Conservation (phyloP, 176 grass and related monocot genomes). For the Themeda triandra region DNA sequence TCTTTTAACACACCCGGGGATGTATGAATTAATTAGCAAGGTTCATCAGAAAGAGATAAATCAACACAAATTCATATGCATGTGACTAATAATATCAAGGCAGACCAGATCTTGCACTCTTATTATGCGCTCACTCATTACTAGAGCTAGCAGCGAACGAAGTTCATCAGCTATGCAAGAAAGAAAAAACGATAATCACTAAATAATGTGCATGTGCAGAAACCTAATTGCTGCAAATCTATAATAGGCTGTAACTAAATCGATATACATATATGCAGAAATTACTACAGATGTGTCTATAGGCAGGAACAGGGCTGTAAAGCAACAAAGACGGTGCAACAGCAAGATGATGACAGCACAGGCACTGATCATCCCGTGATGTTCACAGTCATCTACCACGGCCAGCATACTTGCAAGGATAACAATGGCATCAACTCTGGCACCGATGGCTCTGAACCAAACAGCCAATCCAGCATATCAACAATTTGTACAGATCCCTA, state of each 20-base stretch:
- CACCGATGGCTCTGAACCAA: not conserved
- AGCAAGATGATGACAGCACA: not conserved
- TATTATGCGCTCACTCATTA: too few relatives aligned
- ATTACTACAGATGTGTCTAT: constrained; percentile 50
- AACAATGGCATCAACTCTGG: not conserved
- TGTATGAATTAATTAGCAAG: not conserved
- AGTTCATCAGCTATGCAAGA: too few relatives aligned
- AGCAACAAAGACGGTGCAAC: constrained; percentile 55
- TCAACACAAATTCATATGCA: not conserved
- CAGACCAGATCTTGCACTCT: not conserved
- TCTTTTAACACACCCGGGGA: not conserved
- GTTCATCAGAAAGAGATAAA: not conserved
- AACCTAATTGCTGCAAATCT: too few relatives aligned
- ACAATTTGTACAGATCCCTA: not conserved
- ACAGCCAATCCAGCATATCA: not conserved
- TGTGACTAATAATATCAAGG: not conserved
- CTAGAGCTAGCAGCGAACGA: too few relatives aligned
- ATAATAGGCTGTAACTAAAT: too few relatives aligned
- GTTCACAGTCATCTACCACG: constrained; percentile 34
- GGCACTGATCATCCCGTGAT: not conserved
- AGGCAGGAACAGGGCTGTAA: constrained; percentile 40
- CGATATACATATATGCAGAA: constrained; percentile 13
- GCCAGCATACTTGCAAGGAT: constrained; percentile 34
- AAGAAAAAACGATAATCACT: too few relatives aligned
- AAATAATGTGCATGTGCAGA: too few relatives aligned